phyloP scores from a whole-genome alignment of 140 eudicot species.

The Oenanthe javanica region DNA sequence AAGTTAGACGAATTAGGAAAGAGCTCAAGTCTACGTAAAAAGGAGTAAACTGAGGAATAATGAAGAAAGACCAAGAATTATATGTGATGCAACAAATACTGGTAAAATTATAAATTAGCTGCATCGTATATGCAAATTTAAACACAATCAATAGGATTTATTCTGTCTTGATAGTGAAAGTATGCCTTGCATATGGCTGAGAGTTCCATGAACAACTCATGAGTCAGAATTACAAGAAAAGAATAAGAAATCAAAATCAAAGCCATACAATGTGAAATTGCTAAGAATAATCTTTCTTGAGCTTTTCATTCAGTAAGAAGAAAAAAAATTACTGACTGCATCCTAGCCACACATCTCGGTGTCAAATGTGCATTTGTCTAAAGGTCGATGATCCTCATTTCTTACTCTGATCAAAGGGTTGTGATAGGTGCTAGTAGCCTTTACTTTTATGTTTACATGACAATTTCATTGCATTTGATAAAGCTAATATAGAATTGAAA shows the following conservation, averaged over 20 bases:
- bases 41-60: background rate
- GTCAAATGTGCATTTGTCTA: background rate
- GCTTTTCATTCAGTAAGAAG: background rate
- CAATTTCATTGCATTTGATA: background rate
- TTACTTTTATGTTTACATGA: background rate
- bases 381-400: background rate
- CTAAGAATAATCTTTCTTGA: background rate
- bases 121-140: background rate
- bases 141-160: conserved; percentile 50
- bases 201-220: conserved; percentile 43
- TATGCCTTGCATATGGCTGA: conserved; percentile 71
- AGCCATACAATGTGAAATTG: background rate
- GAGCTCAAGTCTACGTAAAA: background rate
- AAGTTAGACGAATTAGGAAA: background rate
- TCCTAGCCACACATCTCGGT: background rate
- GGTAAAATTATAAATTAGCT: background rate
- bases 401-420: background rate
- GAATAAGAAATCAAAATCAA: background rate
- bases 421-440: background rate
- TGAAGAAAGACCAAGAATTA: background rate
- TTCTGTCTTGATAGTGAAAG: conserved; percentile 79
- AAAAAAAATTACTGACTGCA: background rate
- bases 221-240: conserved; percentile 14
- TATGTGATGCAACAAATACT: background rate
- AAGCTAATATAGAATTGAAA: background rate